Conservation (phyloP, 495 filamentous ascomycete genomes). For the Penicilliopsis zonata region DNA sequence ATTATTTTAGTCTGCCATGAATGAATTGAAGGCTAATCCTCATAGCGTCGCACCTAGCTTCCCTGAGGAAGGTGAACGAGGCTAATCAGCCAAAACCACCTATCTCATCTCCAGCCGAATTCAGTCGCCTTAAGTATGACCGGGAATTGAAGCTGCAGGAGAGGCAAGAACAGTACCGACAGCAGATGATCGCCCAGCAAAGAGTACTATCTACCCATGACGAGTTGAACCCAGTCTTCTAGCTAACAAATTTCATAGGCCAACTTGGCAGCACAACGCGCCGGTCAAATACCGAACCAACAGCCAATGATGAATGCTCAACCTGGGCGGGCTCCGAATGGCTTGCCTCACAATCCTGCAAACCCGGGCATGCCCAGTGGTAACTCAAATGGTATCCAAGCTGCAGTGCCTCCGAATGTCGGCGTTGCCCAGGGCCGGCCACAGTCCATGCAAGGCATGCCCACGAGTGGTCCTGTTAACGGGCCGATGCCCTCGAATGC, state of each 20-base stretch:
- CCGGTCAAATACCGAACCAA: slow-evolving; percentile 31
- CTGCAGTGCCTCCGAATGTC: slow-evolving; percentile 24
- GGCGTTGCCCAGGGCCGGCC: slow-evolving; percentile 25
- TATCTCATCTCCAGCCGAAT: slow-evolving; percentile 70
- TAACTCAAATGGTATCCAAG: slow-evolving; percentile 23
- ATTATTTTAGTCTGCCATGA: slow-evolving; percentile 1
- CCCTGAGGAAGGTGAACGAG: slow-evolving; percentile 61
- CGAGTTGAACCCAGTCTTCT: slow-evolving; percentile 1
- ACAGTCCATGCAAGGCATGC: slow-evolving; percentile 28
- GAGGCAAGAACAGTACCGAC: slow-evolving; percentile 54
- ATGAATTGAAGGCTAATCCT: slow-evolving; percentile 8
- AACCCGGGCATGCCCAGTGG: slow-evolving; percentile 17
- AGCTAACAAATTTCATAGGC: slow-evolving; percentile 15
- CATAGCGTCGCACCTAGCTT: slow-evolving; percentile 49
- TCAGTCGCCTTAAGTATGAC: slow-evolving; percentile 78
- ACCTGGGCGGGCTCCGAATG: slow-evolving; percentile 22
- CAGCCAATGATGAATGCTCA: slow-evolving; percentile 27
- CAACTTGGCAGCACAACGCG: slow-evolving; percentile 29
- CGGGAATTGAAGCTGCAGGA: slow-evolving; percentile 68
- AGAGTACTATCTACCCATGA: slow-evolving; percentile 33
- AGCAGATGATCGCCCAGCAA: slow-evolving; percentile 48
- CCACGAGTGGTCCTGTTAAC: slow-evolving; percentile 22
- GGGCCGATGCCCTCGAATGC: slow-evolving; percentile 38
- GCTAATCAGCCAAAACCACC: slow-evolving; percentile 44
- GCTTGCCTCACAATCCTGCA: slow-evolving; percentile 25